Percentiles rank a stretch among this genome's conserved stretches.
Evolutionary conservation across 352 stramenopile genomes (phyloP).

Genomic region (Blastocystis sp.): DNA sequence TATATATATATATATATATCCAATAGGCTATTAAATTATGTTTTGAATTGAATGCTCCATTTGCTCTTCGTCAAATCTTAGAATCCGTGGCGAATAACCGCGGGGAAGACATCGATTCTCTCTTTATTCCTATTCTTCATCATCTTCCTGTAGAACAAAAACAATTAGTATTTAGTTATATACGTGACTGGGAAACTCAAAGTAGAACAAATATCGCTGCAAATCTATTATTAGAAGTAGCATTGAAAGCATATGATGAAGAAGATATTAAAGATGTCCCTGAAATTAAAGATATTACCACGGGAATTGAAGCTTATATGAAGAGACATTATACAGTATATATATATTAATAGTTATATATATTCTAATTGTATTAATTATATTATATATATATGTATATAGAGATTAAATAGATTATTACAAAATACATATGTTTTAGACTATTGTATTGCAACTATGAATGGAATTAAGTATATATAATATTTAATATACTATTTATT

Average conservation of each 20-base stretch:
- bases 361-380: conserved; percentile 78
- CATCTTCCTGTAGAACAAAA: conserved; percentile 62
- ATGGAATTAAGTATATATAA: conserved; percentile 8
- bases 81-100: conserved; percentile 38
- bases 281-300: conserved; percentile 51
- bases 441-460: conserved; percentile 46
- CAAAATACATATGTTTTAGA: conserved; percentile 87
- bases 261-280: conserved; percentile 52
- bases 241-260: conserved; percentile 49
- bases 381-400: conserved; percentile 68
- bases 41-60: conserved; percentile 72
- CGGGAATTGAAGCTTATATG: conserved; percentile 27
- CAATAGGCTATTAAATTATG: conserved; percentile 58
- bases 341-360: conserved; percentile 54
- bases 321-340: neutral
- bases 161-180: conserved; percentile 68
- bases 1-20: neutral
- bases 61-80: conserved; percentile 71
- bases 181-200: conserved; percentile 91
- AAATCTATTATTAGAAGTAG: conserved; percentile 69
- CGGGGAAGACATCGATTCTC: neutral
- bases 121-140: conserved; percentile 48
- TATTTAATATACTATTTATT: neutral
- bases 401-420: conserved; percentile 77
- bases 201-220: conserved; percentile 70